phyloP scores from a whole-genome alignment of 208 protist species.

The Crithidia mellificae region DNA sequence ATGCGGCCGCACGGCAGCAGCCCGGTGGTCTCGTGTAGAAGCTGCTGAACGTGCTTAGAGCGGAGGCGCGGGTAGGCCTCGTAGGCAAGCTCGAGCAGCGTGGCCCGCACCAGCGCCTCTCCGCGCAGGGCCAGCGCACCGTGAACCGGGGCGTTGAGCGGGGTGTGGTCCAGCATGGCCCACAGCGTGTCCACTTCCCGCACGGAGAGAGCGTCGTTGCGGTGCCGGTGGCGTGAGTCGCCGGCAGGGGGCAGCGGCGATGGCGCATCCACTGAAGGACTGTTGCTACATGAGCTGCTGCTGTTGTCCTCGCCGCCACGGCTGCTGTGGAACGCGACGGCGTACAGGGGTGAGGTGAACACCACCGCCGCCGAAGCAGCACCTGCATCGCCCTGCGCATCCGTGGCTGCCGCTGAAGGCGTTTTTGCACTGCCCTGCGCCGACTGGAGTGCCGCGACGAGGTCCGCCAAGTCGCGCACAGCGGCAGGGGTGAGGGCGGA shows the following conservation, averaged over 20 bases:
- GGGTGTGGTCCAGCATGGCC: slow-evolving; percentile 71
- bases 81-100: slow-evolving; percentile 48
- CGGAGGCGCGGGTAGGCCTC: slow-evolving; percentile 72
- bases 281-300: no score
- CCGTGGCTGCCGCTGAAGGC: no score
- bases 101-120: slow-evolving; percentile 63
- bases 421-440: neutral
- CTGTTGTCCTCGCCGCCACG: no score
- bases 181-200: slow-evolving; percentile 74
- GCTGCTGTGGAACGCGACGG: slow-evolving; percentile 6
- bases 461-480: slow-evolving; percentile 20
- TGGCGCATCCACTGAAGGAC: no score
- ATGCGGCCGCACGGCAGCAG: slow-evolving; percentile 72
- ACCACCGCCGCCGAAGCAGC: no score
- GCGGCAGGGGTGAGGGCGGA: slow-evolving; percentile 23
- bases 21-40: slow-evolving; percentile 79
- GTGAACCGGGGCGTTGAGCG: slow-evolving; percentile 83
- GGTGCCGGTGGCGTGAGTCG: neutral
- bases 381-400: no score
- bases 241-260: neutral
- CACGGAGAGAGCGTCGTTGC: slow-evolving; percentile 19
- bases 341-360: slow-evolving; percentile 5
- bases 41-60: slow-evolving; percentile 76
- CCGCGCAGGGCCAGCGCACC: slow-evolving; percentile 73
- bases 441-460: slow-evolving; percentile 8